Evolutionary conservation across 805 yeast species (phyloP).

Genomic region (Candida vaughaniae): DNA sequence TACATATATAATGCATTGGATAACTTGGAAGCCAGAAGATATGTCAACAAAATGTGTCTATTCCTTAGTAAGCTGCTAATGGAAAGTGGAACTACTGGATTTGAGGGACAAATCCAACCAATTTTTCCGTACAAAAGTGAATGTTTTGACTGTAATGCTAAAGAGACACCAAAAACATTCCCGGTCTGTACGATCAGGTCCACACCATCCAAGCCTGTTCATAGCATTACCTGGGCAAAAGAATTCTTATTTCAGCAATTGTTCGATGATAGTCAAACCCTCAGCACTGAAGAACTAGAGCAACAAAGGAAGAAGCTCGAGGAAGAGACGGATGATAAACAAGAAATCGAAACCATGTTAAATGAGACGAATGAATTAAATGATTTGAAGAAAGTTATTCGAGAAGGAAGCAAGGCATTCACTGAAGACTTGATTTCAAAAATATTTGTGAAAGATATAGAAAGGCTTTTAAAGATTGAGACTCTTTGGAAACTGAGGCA

Average conservation of each 20-base stretch:
- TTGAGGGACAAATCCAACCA: constrained; percentile 91
- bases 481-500: constrained; percentile 74
- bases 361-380: constrained; percentile 67
- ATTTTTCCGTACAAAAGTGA: constrained; percentile 80
- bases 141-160: constrained; percentile 89
- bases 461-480: constrained; percentile 66
- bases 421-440: constrained; percentile 50
- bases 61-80: constrained; percentile 72
- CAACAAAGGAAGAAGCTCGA: constrained; percentile 17
- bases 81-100: constrained; percentile 96
- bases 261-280: constrained; percentile 51
- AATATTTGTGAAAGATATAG: constrained; percentile 73
- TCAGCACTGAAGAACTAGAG: constrained; percentile 23
- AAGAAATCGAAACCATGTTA: constrained; percentile 61
- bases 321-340: constrained; percentile 59
- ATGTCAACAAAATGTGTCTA: constrained; percentile 81
- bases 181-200: constrained; percentile 97
- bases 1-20: constrained; percentile 90
- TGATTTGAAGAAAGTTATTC: constrained; percentile 23
- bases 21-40: constrained; percentile 86
- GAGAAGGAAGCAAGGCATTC: constrained; percentile 16
- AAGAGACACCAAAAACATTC: constrained; percentile 84
- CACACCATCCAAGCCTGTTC: constrained; percentile 95
- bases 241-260: constrained; percentile 81
- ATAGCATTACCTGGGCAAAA: constrained; percentile 97